phyloP scores from a whole-genome alignment of 768 basidiomycete genomes.

The Mrakia blollopis region DNA sequence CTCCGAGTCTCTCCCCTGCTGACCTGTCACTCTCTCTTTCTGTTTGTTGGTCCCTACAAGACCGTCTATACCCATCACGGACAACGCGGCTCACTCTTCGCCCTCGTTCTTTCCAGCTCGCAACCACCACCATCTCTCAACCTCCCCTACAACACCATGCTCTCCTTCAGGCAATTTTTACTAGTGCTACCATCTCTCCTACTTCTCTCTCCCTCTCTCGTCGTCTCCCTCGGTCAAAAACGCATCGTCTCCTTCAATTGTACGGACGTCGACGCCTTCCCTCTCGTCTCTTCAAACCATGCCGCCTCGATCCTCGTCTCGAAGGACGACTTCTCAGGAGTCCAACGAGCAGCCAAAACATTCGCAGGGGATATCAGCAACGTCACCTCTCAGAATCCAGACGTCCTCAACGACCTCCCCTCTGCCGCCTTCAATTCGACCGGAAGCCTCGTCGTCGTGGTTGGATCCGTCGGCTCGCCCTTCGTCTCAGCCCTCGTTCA shows the following conservation, averaged over 20 bases:
- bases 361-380: conserved; percentile 60
- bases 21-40: no score
- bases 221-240: conserved; percentile 27
- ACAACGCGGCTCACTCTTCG: no score
- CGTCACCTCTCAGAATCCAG: conserved; percentile 56
- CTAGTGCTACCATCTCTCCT: background rate
- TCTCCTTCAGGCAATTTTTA: background rate
- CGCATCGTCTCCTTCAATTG: conserved; percentile 28
- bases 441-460: conserved; percentile 50
- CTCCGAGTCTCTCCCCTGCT: no score
- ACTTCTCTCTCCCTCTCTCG: background rate
- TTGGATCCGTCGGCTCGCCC: conserved; percentile 61
- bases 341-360: conserved; percentile 58
- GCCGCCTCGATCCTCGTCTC: conserved; percentile 30
- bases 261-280: conserved; percentile 27
- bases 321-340: conserved; percentile 59
- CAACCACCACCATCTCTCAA: background rate
- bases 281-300: conserved; percentile 24
- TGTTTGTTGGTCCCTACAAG: no score
- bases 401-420: conserved; percentile 52
- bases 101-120: background rate
- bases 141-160: background rate
- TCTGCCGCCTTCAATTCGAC: conserved; percentile 55
- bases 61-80: no score
- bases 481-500: conserved; percentile 56